A percentile compares a stretch with the other conserved stretches of the same genome.
These are phyloP conservation scores for Geoglossum cookeanum DNA, from an alignment of 2,329 filamentous ascomycete species.

Conservation along the genomic window DNA sequence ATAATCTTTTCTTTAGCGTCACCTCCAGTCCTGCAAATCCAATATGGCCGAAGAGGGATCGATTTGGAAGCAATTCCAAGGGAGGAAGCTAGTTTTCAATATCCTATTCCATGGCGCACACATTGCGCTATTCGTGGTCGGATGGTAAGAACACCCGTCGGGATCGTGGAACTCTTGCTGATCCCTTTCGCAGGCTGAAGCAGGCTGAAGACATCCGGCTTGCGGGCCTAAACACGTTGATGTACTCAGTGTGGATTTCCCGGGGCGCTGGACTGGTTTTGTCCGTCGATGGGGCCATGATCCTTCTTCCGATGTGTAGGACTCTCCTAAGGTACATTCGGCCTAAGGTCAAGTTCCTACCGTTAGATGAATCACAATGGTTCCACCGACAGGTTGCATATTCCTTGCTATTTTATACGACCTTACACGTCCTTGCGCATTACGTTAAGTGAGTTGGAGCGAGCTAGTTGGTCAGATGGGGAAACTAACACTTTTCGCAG, in stretches of 20 bases:
- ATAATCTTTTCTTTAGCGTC: not conserved
- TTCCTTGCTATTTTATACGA: conserved; percentile 63
- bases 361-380: conserved; percentile 93
- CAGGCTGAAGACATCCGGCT: conserved; percentile 51
- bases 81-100: conserved; percentile 59
- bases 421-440: conserved; percentile 58
- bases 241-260: conserved; percentile 88
- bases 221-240: conserved; percentile 58
- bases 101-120: conserved; percentile 65
- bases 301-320: conserved; percentile 85
- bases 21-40: not conserved
- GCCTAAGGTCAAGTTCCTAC: conserved; percentile 72
- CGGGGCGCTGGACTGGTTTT: conserved; percentile 79
- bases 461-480: not conserved
- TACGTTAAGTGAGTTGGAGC: conserved; percentile 68
- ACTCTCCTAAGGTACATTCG: conserved; percentile 70
- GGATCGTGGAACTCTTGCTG: not conserved
- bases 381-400: conserved; percentile 94
- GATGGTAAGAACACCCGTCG: conserved; percentile 45
- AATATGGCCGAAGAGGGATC: conserved; percentile 18
- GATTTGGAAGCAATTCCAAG: conserved; percentile 38
- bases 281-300: conserved; percentile 67
- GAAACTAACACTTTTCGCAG: conserved; percentile 25
- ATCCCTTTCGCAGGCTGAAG: conserved; percentile 42
- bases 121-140: conserved; percentile 58